phyloP scores from a whole-genome alignment of 2,329 filamentous ascomycete species.

The Arthrobotrys conoides region DNA sequence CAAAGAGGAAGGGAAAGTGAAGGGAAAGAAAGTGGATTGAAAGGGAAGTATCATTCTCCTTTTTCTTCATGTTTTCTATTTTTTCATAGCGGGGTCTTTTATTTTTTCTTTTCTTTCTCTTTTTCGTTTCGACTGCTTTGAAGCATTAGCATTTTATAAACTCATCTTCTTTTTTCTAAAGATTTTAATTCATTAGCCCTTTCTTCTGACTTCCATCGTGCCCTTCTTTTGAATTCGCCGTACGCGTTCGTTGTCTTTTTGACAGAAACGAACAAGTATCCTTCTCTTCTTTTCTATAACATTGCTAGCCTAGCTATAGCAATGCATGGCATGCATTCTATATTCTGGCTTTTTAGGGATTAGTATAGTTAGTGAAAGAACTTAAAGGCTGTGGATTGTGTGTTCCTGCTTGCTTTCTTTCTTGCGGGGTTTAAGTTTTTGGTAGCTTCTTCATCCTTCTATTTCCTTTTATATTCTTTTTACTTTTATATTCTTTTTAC shows the following conservation, averaged over 20 bases:
- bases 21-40: not conserved
- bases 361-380: not conserved
- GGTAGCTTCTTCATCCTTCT: not conserved
- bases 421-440: not conserved
- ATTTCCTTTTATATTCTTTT: too few relatives aligned
- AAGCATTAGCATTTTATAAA: conserved; percentile 27
- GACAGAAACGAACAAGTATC: not conserved
- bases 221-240: too few relatives aligned
- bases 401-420: not conserved
- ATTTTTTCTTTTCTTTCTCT: not conserved
- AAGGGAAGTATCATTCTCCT: not conserved
- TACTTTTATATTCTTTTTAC: not conserved
- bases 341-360: too few relatives aligned
- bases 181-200: conserved; percentile 4
- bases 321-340: too few relatives aligned
- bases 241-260: not conserved
- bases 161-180: conserved; percentile 11
- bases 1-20: not conserved
- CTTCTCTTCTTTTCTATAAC: too few relatives aligned
- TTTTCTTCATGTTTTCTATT: not conserved
- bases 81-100: conserved; percentile 20
- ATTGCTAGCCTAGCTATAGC: too few relatives aligned
- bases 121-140: not conserved
- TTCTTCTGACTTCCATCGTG: not conserved
- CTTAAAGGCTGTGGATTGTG: conserved; percentile 3